A percentile compares a stretch with the other conserved stretches of the same genome.
Conservation (phyloP, 169 alveolate species). For the Cystoisospora suis region DNA sequence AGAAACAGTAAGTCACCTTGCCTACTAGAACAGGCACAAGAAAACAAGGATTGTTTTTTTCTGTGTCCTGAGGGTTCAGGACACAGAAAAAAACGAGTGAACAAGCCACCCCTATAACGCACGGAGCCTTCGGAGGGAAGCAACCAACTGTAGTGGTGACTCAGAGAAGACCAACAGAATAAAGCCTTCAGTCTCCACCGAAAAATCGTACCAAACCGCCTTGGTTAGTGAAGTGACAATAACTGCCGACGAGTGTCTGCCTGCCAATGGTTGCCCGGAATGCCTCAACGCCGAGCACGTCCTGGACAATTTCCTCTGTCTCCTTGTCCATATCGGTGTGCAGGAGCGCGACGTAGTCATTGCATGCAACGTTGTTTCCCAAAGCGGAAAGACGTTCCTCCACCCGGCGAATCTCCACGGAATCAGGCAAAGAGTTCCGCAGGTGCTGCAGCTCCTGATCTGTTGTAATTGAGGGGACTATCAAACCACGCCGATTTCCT, state of each 20-base stretch:
- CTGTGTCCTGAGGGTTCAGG: no score
- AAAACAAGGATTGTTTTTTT: no score
- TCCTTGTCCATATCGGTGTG: constrained; percentile 98
- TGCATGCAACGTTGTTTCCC: constrained; percentile 97
- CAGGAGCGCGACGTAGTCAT: constrained; percentile 97
- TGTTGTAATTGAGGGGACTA: constrained; percentile 97
- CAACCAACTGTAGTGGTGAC: no score
- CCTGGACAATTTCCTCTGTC: constrained; percentile 98
- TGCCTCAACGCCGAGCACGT: constrained; percentile 96
- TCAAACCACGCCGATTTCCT: constrained; percentile 95
- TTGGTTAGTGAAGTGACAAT: constrained; percentile 93
- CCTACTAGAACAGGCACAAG: no score
- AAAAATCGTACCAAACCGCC: constrained; percentile 91
- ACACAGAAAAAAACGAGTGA: no score
- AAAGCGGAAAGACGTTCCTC: constrained; percentile 98
- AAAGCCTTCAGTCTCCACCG: neutral
- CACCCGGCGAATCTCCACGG: constrained; percentile 89
- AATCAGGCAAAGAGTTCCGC: constrained; percentile 96
- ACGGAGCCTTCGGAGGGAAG: no score
- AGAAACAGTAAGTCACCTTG: no score
- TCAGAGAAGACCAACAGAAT: no score
- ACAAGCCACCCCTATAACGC: no score
- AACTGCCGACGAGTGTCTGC: constrained; percentile 98
- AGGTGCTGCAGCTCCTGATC: constrained; percentile 96
- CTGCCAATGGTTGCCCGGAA: constrained; percentile 99